Evolutionary conservation across 441 rosid species (phyloP).

Genomic region (Brassica hybrid): DNA sequence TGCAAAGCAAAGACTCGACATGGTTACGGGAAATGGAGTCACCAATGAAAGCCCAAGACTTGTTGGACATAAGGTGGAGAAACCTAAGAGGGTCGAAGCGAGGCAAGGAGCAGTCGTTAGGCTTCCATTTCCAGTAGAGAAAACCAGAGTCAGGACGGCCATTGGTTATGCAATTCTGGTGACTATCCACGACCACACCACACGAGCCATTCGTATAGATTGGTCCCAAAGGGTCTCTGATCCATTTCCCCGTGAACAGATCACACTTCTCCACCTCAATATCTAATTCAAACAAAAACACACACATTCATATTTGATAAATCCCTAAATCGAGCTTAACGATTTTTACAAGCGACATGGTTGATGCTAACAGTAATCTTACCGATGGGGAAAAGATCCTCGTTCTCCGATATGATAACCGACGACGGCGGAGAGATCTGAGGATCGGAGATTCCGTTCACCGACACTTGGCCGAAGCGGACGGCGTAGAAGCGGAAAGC

Average conservation of each 20-base stretch:
- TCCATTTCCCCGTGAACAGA: conserved; percentile 80
- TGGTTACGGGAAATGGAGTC: conserved; percentile 95
- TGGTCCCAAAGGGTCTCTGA: conserved; percentile 72
- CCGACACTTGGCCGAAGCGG: conserved; percentile 49
- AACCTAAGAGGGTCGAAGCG: conserved; percentile 63
- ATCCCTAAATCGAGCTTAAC: too few species aligned
- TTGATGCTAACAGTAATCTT: background rate
- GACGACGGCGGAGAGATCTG: conserved; percentile 32
- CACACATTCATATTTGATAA: too few species aligned
- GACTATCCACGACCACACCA: conserved; percentile 61
- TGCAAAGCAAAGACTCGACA: conserved; percentile 80
- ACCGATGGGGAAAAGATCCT: conserved; percentile 63
- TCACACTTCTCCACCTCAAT: conserved; percentile 61
- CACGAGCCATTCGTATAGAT: conserved; percentile 71
- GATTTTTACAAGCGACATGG: background rate
- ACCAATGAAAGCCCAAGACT: conserved; percentile 79
- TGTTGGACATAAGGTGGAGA: conserved; percentile 73
- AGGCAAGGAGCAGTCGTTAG: conserved; percentile 67
- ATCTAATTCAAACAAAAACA: conserved; percentile 22
- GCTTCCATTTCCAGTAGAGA: conserved; percentile 86
- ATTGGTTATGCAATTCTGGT: conserved; percentile 83
- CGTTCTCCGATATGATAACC: conserved; percentile 48
- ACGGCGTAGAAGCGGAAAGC: conserved; percentile 59
- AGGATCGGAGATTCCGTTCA: conserved; percentile 31
- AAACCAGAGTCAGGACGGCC: conserved; percentile 84